Conservation (phyloP, 1,139 yeast species). For the Lodderomyces oxycetoniae region DNA sequence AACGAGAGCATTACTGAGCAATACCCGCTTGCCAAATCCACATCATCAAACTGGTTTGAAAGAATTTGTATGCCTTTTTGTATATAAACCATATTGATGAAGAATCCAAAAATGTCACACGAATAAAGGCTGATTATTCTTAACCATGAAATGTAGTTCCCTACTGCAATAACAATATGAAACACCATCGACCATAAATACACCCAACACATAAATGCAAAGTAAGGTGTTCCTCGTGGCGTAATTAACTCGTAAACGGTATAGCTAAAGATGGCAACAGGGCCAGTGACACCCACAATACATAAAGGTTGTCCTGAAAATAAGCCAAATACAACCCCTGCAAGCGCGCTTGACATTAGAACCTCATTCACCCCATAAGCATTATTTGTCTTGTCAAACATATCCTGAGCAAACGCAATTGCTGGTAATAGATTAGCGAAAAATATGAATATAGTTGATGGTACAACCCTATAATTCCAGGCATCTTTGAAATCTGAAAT, state of each 20-base stretch:
- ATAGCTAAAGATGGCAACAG: conserved; percentile 84
- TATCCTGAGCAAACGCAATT: conserved; percentile 93
- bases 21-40: conserved; percentile 56
- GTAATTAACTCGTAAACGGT: conserved; percentile 80
- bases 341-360: conserved; percentile 76
- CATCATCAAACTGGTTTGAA: conserved; percentile 56
- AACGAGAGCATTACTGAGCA: conserved; percentile 72
- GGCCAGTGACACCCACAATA: conserved; percentile 98
- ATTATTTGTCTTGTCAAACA: conserved; percentile 85
- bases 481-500: conserved; percentile 79
- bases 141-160: conserved; percentile 66
- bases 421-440: conserved; percentile 92
- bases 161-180: conserved; percentile 68
- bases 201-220: conserved; percentile 95
- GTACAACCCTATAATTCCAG: conserved; percentile 81
- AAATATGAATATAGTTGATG: conserved; percentile 75
- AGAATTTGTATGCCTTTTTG: conserved; percentile 87
- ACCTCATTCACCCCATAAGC: conserved; percentile 92
- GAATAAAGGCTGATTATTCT: conserved; percentile 76
- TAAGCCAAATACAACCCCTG: conserved; percentile 83
- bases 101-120: conserved; percentile 91
- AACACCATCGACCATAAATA: conserved; percentile 86
- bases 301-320: conserved; percentile 88
- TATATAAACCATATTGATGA: conserved; percentile 83
- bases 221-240: conserved; percentile 63